Conservation (phyloP, 176 grass and related monocot genomes). For the Musa troglodytarum region DNA sequence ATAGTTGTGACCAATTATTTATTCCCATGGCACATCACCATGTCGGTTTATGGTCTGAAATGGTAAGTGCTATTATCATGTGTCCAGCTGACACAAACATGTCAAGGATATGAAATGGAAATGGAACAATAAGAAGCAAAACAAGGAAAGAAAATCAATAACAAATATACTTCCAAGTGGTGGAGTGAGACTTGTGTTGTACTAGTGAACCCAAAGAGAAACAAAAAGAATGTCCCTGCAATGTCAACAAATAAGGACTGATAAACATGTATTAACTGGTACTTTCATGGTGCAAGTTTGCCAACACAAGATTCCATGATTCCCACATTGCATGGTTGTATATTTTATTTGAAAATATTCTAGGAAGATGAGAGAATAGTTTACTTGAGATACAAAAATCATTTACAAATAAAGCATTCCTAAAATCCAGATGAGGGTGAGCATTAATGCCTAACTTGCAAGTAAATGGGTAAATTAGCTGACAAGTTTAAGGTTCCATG, state of each 20-base stretch:
- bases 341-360: background rate
- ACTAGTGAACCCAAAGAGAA: background rate
- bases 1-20: too few species aligned
- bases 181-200: background rate
- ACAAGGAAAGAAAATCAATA: background rate
- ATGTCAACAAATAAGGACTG: background rate
- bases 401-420: background rate
- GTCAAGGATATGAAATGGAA: background rate
- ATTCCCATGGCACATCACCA: background rate
- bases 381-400: background rate
- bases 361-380: background rate
- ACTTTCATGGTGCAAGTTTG: background rate
- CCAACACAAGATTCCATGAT: background rate
- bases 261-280: too few species aligned
- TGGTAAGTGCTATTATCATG: background rate
- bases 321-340: background rate
- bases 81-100: background rate
- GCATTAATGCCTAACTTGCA: background rate
- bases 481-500: background rate
- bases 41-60: background rate
- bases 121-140: background rate
- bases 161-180: background rate
- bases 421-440: background rate
- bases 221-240: background rate
- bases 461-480: background rate